Base-by-base conservation (phyloP, 331 rosid species). In the Cydonia oblonga region DNA sequence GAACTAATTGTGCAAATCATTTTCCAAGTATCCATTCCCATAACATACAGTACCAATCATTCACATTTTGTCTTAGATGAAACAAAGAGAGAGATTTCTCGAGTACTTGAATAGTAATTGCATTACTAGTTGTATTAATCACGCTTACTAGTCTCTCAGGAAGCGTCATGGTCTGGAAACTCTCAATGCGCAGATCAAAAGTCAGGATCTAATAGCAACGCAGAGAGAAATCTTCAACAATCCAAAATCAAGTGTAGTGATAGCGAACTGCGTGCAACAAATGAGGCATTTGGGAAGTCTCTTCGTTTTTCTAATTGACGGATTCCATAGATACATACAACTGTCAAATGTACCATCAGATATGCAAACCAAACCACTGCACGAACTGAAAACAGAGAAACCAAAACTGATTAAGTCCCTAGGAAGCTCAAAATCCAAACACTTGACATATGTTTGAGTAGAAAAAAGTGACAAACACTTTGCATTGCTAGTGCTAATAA, bases 11-110 rank as follows among this genome's bases (percentile, higher is more conserved):
- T 44, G 51, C 2, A 18, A 42, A 42, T 44, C 51, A 44, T 3
- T 44, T 44, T 44, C 51, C 51, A 44, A 14, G 51, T 14, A 14
- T 44, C 7, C 51, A 1, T 44, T 44, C 5, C 51, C 51, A 44
- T 0, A 67, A 44, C 58, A 24, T 11, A 7, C 23, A 4, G 11
- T 1, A 57, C 29, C n/a, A 9, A 4, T 7, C 2, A 2, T 46
- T 22, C 9, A 0, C 11, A 1, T 25, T 25, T 46, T 16, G 9
- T 46, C 71, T 68, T 18, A 2, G 32, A 11, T 18, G 71, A 13
- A 46, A 16, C 59, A 68, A 18, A 68, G 40, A 44, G 6, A 23
- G 81, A 81, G 90, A 33, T 46, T 68, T 46, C 59, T 46, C 12
- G 2, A 25, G 6, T 5, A 5, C 72, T 3, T n/a, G 18, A 7